Percentiles rank a stretch among this genome's conserved stretches.
phyloP scores from a whole-genome alignment of 495 filamentous ascomycete genomes.

The Usnea hakonensis region DNA sequence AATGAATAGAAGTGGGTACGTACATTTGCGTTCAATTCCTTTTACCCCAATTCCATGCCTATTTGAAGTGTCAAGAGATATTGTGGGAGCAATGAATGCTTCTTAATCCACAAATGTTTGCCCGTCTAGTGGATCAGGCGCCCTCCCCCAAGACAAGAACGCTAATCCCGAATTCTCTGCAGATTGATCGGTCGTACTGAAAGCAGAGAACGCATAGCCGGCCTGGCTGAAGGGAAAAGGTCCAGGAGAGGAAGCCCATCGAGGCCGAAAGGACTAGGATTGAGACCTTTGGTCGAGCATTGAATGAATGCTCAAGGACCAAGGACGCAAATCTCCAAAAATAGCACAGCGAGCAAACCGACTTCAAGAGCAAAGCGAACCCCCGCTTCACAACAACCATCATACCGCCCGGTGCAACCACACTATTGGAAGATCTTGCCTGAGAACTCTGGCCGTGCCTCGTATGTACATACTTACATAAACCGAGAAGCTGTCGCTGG shows the following conservation, averaged over 20 bases:
- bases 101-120: not conserved
- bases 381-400: not conserved
- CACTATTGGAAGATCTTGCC: not conserved
- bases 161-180: not conserved
- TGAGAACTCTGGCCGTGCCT: not conserved
- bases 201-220: constrained; percentile 16
- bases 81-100: not conserved
- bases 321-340: not conserved
- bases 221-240: constrained; percentile 16
- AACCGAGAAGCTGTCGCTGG: not conserved
- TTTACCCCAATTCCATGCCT: not conserved
- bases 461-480: not conserved
- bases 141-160: not conserved
- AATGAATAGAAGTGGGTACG: constrained; percentile 21
- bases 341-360: not conserved
- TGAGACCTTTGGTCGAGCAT: constrained; percentile 14
- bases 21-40: not conserved
- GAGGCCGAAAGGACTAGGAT: constrained; percentile 11
- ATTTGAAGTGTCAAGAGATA: not conserved
- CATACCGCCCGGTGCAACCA: not conserved
- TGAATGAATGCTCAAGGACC: not conserved
- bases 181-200: constrained; percentile 8
- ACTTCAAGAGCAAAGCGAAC: not conserved
- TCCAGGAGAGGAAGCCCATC: constrained; percentile 19
- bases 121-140: not conserved